Base-by-base conservation (phyloP, 2,329 filamentous ascomycete genomes). In the Fusarium odoratissimum region DNA sequence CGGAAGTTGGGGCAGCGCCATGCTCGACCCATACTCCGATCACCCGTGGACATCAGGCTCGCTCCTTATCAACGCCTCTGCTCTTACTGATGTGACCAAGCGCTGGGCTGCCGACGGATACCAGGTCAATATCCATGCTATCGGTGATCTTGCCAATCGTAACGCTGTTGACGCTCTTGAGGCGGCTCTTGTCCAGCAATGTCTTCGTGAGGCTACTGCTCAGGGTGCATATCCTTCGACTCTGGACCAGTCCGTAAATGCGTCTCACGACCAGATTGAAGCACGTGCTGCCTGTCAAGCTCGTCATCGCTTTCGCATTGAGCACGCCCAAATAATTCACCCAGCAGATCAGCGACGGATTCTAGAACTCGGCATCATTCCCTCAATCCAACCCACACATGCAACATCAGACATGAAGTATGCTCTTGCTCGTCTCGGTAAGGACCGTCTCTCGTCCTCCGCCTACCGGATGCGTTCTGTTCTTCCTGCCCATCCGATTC, bases 91-190 rank as follows among this genome's bases (percentile, higher is more conserved):
- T 10, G 81, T 92, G 14, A 84, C 90, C 6, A 82, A 80, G 16
- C 79, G 86, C 33, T 93, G 91, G 91, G 87, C 90, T 21, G 80
- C 80, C 5, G 85, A 84, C 40, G 90, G 89, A 17, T 93, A 86
- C 75, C 91, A 93, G 77, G 90, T 93, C 62, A 92, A 91, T 76
- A 91, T 93, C 67, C 91, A 93, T 79, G 91, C 91, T 52, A 93
- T 93, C 64, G 91, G 91, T 13, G 91, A 93, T 79, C 84, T 89
- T 8, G 91, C 91, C 21, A 92, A 92, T 77, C 86, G 91, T 31
- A 83, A 89, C 37, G 90, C 90, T 62, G 81, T 93, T 48, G 87
- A 92, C 72, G 90, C 91, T 13, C 86, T 93, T 57, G 85, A 89
- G 51, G 83, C 84, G 11, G 88, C 89, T 14, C 84, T 92, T 8